phyloP scores from a whole-genome alignment of 2,329 filamentous ascomycete species.

The Blastomyces gilchristii region DNA sequence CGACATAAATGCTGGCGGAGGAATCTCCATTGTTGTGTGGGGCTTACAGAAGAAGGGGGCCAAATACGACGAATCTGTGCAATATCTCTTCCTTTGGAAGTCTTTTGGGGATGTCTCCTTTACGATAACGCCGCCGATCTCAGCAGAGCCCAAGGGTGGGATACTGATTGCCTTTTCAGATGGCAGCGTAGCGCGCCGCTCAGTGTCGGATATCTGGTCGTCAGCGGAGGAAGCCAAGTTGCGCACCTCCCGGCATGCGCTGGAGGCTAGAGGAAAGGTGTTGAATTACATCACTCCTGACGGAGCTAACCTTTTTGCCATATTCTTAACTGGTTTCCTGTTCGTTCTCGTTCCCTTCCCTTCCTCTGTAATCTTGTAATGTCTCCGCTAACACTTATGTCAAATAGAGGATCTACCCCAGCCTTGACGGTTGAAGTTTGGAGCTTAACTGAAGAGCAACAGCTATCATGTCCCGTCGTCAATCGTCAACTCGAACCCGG shows the following conservation, averaged over 20 bases:
- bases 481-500: not conserved
- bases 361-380: not conserved
- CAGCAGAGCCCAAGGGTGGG: slow-evolving; percentile 2
- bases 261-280: slow-evolving; percentile 4
- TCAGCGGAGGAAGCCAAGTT: not conserved
- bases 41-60: slow-evolving; percentile 1
- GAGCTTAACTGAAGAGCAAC: not conserved
- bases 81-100: slow-evolving; percentile 5
- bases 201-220: slow-evolving; percentile 7
- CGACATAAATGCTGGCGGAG: not conserved
- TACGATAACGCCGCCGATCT: slow-evolving; percentile 7
- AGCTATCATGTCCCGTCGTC: not conserved
- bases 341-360: not conserved
- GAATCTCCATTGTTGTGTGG: slow-evolving; percentile 6
- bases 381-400: not conserved
- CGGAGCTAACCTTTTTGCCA: not conserved
- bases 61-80: slow-evolving; percentile 1
- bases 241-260: slow-evolving; percentile 1
- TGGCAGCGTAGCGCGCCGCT: not conserved
- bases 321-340: slow-evolving; percentile 6
- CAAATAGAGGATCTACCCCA: slow-evolving; percentile 2
- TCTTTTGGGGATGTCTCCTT: slow-evolving; percentile 2
- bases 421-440: not conserved
- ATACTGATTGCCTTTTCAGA: slow-evolving; percentile 6
- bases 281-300: slow-evolving; percentile 6